Evolutionary conservation across 306 rosid species (phyloP).

Genomic region (Quercus variabilis): DNA sequence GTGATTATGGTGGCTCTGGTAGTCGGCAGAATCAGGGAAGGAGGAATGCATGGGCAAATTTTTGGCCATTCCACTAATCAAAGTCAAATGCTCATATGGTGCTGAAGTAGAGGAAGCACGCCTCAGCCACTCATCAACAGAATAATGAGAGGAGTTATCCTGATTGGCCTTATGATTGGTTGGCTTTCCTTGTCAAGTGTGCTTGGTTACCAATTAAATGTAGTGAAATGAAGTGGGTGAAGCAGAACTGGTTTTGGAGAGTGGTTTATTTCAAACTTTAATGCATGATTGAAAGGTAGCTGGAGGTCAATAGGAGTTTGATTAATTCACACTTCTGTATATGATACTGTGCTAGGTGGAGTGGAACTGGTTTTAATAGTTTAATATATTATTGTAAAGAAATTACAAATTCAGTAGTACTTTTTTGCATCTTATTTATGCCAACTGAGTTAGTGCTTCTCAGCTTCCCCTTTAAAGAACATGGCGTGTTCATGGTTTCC

Average conservation of each 20-base stretch:
- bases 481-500: neutral
- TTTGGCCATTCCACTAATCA: conserved; percentile 67
- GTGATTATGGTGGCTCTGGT: conserved; percentile 24
- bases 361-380: neutral
- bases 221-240: neutral
- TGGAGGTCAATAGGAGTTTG: neutral
- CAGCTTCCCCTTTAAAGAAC: neutral
- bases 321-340: neutral
- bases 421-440: neutral
- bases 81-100: conserved; percentile 32
- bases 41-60: conserved; percentile 41
- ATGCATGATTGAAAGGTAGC: neutral
- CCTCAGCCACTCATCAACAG: conserved; percentile 41
- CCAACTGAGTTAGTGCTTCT: neutral
- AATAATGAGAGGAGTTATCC: conserved; percentile 36
- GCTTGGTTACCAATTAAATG: neutral
- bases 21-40: conserved; percentile 44
- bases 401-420: neutral
- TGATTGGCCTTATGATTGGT: conserved; percentile 43
- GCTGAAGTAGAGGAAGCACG: conserved; percentile 44
- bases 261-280: neutral
- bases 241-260: conserved; percentile 2
- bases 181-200: conserved; percentile 14
- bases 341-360: neutral
- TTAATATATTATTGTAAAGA: neutral